Conservation (phyloP, 305 asterid genomes). For the Fraxinus ornus region DNA sequence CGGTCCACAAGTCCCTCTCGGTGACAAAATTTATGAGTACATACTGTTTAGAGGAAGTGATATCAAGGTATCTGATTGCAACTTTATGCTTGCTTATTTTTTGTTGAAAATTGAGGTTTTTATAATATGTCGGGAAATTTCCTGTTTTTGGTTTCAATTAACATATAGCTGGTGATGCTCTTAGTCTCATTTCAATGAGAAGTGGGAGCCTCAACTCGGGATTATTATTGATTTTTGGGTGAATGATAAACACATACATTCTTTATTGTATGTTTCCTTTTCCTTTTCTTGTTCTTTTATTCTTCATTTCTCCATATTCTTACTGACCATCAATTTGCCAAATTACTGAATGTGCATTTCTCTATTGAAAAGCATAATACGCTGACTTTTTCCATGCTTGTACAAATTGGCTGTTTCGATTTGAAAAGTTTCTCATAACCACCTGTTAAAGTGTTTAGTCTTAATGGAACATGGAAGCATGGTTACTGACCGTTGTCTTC, state of each 20-base stretch:
- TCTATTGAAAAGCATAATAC: neutral
- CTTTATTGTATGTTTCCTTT: neutral
- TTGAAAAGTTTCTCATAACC: neutral
- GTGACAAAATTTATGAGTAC: constrained; percentile 70
- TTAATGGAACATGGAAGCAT: neutral
- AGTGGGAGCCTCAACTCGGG: neutral
- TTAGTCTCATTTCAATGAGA: neutral
- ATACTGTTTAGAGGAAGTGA: constrained; percentile 94
- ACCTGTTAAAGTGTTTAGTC: neutral
- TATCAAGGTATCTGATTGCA: constrained; percentile 59
- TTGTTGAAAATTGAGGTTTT: neutral
- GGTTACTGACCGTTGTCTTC: neutral
- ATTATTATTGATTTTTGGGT: neutral
- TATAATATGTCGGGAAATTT: neutral
- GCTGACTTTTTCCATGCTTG: neutral
- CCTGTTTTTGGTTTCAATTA: neutral
- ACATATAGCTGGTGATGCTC: neutral
- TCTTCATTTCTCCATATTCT: neutral
- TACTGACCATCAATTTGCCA: neutral
- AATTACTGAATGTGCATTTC: neutral
- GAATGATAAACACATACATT: neutral
- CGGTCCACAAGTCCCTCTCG: constrained; percentile 82
- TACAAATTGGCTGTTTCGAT: neutral
- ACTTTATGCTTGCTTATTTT: neutral
- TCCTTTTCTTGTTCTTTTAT: neutral